Percentiles rank a stretch among this genome's conserved stretches.
Evolutionary conservation across 2,329 filamentous ascomycete genomes (phyloP).

Genomic region (Neofusicoccum laricinum): DNA sequence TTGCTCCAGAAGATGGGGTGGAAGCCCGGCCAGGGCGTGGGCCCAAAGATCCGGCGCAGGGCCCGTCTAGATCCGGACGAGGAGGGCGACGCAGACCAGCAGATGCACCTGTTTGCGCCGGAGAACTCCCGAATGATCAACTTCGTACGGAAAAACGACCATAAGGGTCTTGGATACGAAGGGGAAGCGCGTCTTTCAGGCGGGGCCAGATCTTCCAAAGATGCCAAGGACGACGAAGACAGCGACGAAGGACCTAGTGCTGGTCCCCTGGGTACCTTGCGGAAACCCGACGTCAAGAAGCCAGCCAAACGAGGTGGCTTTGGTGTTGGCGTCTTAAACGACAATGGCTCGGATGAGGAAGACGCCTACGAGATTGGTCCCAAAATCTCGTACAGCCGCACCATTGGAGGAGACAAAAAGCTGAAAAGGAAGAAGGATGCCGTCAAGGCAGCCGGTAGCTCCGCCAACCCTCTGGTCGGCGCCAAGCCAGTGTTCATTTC

Average conservation of each 20-base stretch:
- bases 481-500: slow-evolving; percentile 73
- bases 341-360: slow-evolving; percentile 91
- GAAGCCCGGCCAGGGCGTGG: slow-evolving; percentile 90
- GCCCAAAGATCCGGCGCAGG: slow-evolving; percentile 74
- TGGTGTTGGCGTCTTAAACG: slow-evolving; percentile 85
- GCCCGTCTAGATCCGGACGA: slow-evolving; percentile 62
- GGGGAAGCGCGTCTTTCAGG: slow-evolving; percentile 55
- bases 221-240: slow-evolving; percentile 31
- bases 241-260: not conserved
- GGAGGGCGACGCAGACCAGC: slow-evolving; percentile 39
- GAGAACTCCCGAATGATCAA: slow-evolving; percentile 70
- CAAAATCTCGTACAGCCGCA: slow-evolving; percentile 79
- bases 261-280: slow-evolving; percentile 26
- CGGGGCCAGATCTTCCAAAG: slow-evolving; percentile 27
- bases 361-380: slow-evolving; percentile 92
- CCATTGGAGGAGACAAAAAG: slow-evolving; percentile 79
- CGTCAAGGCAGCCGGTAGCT: slow-evolving; percentile 39
- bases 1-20: slow-evolving; percentile 91
- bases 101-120: slow-evolving; percentile 77
- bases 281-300: slow-evolving; percentile 37
- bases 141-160: slow-evolving; percentile 64
- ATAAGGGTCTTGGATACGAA: slow-evolving; percentile 67
- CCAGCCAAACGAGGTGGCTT: slow-evolving; percentile 67
- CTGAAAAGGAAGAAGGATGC: slow-evolving; percentile 54
- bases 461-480: slow-evolving; percentile 62